Evolutionary conservation across 495 filamentous ascomycete genomes (phyloP), one percentile per base, ranked within the genome.

Genomic region (Neurospora tetraspora): DNA sequence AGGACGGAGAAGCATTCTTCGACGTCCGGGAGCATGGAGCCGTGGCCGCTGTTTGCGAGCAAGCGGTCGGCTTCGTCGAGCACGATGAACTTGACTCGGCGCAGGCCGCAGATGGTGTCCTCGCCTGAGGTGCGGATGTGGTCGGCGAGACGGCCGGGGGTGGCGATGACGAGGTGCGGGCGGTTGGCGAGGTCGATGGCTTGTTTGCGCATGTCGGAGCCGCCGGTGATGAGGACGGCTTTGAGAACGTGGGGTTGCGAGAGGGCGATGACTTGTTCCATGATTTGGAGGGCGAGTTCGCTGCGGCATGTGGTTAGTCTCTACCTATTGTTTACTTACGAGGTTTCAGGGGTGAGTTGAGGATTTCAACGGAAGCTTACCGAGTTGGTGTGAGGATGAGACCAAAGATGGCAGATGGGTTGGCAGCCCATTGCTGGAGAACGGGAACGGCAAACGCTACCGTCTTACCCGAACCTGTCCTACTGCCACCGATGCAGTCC

Each of bases 391-490:
- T 99, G 74, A 99, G 83, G 20, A 99, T 87, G 10, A 99, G 80
- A 14, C 91, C 96, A 82, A 90, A 99, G 77, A 98, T 93, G 42
- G 93, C 96, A 73, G 91, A 88, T 9, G 96, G 96, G 85, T 99
- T 94, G 80, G 91, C 86, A 4, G 96, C 89, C 96, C 94, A 98
- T 81, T 90, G 90, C 78, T 98, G 95, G 69, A 98, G 83, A 68
- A 99, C 96, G 18, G 96, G 96, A 10, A 92, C 93, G 14, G 94
- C 90, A 82, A 99, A 99, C 40, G 96, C 94, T 53, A 97, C 89
- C n/a, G 96, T 99, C 84, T 99, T 99, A 79, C 96, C 96, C n/a
- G 95, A 97, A 83, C 96, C 96, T 4, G 96, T 99, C 71, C 92
- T 87, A 76, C 93, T 97, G 20, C 94, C 93, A 75, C 96, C 96